A percentile compares a stretch with the other conserved stretches of the same genome.
phyloP scores from a whole-genome alignment of 1,284 basidiomycete genomes.

The Trametes hirsuta region DNA sequence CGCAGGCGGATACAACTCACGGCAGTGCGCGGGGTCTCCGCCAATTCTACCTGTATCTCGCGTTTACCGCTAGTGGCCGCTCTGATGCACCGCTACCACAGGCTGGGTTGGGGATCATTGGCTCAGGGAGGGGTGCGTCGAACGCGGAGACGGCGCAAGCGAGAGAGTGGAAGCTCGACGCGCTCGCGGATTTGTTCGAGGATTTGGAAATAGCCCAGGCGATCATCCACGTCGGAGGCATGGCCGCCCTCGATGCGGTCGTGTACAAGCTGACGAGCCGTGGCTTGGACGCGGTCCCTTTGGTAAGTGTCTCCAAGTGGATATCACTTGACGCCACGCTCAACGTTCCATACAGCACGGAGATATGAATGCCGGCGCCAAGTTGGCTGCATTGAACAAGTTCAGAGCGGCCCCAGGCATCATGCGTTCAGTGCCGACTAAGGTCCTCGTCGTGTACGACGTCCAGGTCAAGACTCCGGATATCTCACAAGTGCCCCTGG shows the following conservation, averaged over 20 bases:
- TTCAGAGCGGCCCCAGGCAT: slow-evolving; percentile 65
- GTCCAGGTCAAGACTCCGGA: slow-evolving; percentile 89
- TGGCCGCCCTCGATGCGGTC: slow-evolving; percentile 83
- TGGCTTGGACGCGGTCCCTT: slow-evolving; percentile 82
- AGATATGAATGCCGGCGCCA: slow-evolving; percentile 84
- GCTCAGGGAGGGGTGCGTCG: slow-evolving; percentile 79
- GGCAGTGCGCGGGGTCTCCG: slow-evolving; percentile 78
- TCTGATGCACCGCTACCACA: slow-evolving; percentile 60
- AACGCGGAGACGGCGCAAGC: slow-evolving; percentile 87
- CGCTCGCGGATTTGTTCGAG: slow-evolving; percentile 90
- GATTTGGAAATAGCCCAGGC: slow-evolving; percentile 86
- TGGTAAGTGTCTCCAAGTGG: slow-evolving; percentile 54
- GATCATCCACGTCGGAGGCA: slow-evolving; percentile 89
- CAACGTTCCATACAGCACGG: slow-evolving; percentile 57
- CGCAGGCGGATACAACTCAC: slow-evolving; percentile 69
- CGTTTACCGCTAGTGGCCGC: slow-evolving; percentile 84
- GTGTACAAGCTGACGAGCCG: slow-evolving; percentile 87
- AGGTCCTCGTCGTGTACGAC: slow-evolving; percentile 90
- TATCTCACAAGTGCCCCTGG: slow-evolving; percentile 85
- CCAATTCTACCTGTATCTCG: slow-evolving; percentile 92
- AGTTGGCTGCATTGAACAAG: slow-evolving; percentile 80
- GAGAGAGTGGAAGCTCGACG: slow-evolving; percentile 97
- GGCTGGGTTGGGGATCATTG: slow-evolving; percentile 85
- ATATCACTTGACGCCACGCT: background rate
- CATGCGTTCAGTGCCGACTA: slow-evolving; percentile 63